These are phyloP conservation scores for Echites panduratus DNA, from an alignment of 257 asterid species.

Conservation along the genomic window DNA sequence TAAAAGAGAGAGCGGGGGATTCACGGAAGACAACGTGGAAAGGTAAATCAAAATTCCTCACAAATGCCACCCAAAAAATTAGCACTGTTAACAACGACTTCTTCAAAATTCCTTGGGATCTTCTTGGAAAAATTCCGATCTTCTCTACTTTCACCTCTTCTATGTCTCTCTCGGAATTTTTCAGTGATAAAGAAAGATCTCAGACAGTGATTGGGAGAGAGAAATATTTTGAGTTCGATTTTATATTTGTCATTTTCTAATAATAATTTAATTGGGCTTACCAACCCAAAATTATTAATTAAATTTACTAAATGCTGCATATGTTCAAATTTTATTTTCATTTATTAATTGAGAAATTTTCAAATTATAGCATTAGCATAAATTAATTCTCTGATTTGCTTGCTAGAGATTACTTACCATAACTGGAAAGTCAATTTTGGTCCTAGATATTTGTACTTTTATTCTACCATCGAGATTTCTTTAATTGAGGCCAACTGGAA, in stretches of 20 bases:
- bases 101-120: background rate
- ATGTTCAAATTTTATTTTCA: too few species aligned
- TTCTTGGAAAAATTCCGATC: background rate
- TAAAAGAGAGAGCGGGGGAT: conserved; percentile 15
- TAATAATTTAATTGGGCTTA: background rate
- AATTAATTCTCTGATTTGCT: too few species aligned
- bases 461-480: background rate
- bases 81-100: background rate
- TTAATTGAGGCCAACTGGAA: background rate
- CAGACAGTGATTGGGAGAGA: background rate
- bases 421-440: background rate
- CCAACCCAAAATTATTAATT: background rate
- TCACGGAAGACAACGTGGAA: conserved; percentile 17
- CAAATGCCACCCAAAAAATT: background rate
- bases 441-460: background rate
- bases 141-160: too few species aligned
- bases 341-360: too few species aligned
- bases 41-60: background rate
- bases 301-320: too few species aligned
- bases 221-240: background rate
- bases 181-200: background rate
- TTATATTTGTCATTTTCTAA: background rate
- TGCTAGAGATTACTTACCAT: too few species aligned
- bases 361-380: too few species aligned
- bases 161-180: background rate